Base-by-base conservation (phyloP, 2,329 filamentous ascomycete species). In the Plenodomus tracheiphilus region DNA sequence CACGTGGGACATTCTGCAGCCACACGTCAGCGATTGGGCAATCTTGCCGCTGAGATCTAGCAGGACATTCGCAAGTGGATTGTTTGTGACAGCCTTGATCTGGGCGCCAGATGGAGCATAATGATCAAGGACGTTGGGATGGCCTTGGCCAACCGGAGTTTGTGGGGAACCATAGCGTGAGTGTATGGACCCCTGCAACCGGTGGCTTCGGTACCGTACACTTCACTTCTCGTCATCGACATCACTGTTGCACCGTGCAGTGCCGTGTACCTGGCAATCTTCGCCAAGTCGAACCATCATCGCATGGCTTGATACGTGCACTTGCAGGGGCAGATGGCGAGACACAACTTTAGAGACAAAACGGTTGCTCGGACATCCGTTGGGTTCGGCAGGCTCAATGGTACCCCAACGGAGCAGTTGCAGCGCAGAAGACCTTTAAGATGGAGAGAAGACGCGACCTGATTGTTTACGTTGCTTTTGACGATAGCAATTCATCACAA, bases 121-220 rank as follows among this genome's bases (percentile, higher is more conserved):
- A 32, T 11, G 13, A 15, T 32, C 28, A 15, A 32, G 4, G 28
- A 10, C 13, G 28, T 32, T 32, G 11, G 11, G 4, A 11, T 32
- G 13, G 28, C 41, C 60, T 62, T 66, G 53, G 56, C 56, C 30
- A 22, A 52, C 52, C 58, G 58, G 65, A 64, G 48, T 59, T 60
- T 49, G 61, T 62, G 66, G 65, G 65, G 65, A 69, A 66, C 65
- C 66, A 69, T 65, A 56, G 53, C 51, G 56, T 46, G 20, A 37
- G 22, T 5, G 43, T 46, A 46, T 40, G 40, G 41, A 39, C 36
- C 37, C 37, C 30, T 16, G 11, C 4, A 19, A 47, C 51, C 38
- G 48, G 51, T 39, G 50, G 48, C 49, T 61, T 47, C 51, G 47
- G 47, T 50, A 46, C 49, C 43, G 36, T 36, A 16, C 22, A 28